Conservation (phyloP, 139 green algal species). For the Microglena sp. region DNA sequence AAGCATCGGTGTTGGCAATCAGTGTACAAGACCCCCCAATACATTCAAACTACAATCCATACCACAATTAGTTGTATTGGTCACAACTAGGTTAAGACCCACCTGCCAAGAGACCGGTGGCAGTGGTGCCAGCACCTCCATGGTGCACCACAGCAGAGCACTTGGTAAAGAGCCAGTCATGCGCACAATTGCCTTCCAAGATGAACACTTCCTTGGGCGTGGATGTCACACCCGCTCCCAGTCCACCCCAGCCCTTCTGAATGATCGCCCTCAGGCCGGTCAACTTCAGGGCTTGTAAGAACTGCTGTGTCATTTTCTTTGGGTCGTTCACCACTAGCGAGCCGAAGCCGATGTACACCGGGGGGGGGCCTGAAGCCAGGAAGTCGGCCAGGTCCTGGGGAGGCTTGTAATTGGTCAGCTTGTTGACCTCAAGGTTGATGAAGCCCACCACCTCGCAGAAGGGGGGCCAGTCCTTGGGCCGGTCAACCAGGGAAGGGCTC, state of each 20-base stretch:
- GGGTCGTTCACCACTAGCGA: slow-evolving; percentile 14
- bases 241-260: slow-evolving; percentile 15
- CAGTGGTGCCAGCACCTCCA: no score
- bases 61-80: no score
- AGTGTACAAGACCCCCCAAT: no score
- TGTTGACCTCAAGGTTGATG: slow-evolving; percentile 35
- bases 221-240: slow-evolving; percentile 4
- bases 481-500: slow-evolving; percentile 37
- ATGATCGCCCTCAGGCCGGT: slow-evolving; percentile 19
- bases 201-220: no score
- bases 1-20: no score
- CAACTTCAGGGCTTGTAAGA: slow-evolving; percentile 11
- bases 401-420: slow-evolving; percentile 13
- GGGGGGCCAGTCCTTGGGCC: slow-evolving; percentile 45
- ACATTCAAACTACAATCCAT: no score
- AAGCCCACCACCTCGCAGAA: slow-evolving; percentile 47
- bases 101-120: not conserved
- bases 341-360: slow-evolving; percentile 56
- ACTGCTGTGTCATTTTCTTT: slow-evolving; percentile 9
- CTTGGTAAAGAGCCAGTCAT: slow-evolving; percentile 21
- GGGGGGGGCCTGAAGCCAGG: slow-evolving; percentile 29
- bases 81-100: not conserved
- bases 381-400: slow-evolving; percentile 34
- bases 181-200: no score
- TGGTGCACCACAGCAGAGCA: slow-evolving; percentile 56